Evolutionary conservation across 2,329 filamentous ascomycete genomes (phyloP), one percentile per base, ranked within the genome.

Genomic region (Fusarium cicatricum): DNA sequence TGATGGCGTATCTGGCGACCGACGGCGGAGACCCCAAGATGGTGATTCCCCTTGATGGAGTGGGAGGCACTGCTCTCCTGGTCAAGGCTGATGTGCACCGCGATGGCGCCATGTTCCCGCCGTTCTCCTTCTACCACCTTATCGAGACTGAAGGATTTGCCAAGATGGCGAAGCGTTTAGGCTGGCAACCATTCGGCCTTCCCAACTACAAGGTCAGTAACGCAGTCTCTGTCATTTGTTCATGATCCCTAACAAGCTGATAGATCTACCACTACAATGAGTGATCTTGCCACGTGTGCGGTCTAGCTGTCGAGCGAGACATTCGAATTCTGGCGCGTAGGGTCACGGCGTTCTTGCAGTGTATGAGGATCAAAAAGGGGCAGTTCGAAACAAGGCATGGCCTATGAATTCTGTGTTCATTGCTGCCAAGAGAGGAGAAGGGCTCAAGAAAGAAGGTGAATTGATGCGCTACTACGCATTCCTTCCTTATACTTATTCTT

Each of bases 141-240:
- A 96, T 99, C 58, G 95, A 99, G 80, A 98, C 95, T 0, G 95
- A 99, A 72, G 95, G 95, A 0, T 99, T 99, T 71, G 93, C 95
- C 15, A 97, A 94, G 78, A 99, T 99, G 95, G 93, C 93, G 11
- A 89, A 86, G 73, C 82, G 95, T 63, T 75, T 99, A 70, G 92
- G 92, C 42, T 97, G 92, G 88, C 83, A 89, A 58, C 85, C 90
- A 54, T 92, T 84, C 66, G 95, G 95, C n/a, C 78, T 98, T 70
- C 95, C 95, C 36, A 97, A 98, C 78, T 99, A 99, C 78, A 93
- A 94, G 82, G 95, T 97, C 78, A 73, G 85, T 77, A 21, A 14
- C 19, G 40, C 31, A 9, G 17, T 1, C 5, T 10, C 21, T 15
- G 5, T 11, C 15, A 15, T 14, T 12, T n/a, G 17, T 41, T 4